phyloP scores from a whole-genome alignment of 208 protist species.

The Leishmania tropica region DNA sequence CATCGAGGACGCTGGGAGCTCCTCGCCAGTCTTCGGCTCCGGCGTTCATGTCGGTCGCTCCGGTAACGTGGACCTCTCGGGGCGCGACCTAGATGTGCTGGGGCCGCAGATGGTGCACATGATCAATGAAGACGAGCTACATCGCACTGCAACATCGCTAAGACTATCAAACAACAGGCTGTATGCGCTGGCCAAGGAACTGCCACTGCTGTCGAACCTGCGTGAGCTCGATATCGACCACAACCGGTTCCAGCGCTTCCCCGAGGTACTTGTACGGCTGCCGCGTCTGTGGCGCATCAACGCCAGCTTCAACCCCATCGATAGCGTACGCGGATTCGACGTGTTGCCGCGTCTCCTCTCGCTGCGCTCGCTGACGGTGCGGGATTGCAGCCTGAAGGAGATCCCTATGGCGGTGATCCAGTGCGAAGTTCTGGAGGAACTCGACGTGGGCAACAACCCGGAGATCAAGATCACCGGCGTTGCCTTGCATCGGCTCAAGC shows the following conservation, averaged over 20 bases:
- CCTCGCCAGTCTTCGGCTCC: constrained; percentile 59
- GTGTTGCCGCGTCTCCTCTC: constrained; percentile 48
- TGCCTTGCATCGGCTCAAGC: constrained; percentile 43
- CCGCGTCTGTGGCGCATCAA: constrained; percentile 59
- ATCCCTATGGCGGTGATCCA: constrained; percentile 54
- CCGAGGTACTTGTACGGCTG: constrained; percentile 59
- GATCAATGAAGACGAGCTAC: constrained; percentile 68
- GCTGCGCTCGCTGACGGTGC: constrained; percentile 55
- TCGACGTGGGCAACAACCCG: constrained; percentile 83
- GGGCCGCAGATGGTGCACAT: constrained; percentile 59
- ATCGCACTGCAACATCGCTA: constrained; percentile 68
- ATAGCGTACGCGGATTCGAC: constrained; percentile 45
- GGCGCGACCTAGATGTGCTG: constrained; percentile 67
- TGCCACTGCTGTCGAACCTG: constrained; percentile 68
- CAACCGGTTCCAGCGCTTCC: constrained; percentile 78
- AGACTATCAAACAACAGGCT: constrained; percentile 80
- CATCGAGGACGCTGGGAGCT: constrained; percentile 14
- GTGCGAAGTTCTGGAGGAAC: constrained; percentile 51
- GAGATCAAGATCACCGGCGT: constrained; percentile 50
- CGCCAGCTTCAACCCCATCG: constrained; percentile 74
- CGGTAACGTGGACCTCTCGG: constrained; percentile 81
- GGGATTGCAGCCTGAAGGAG: constrained; percentile 51
- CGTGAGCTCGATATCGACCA: constrained; percentile 76
- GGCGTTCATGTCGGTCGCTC: constrained; percentile 81
- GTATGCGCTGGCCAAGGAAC: constrained; percentile 80